Evolutionary conservation across 106 monocot genomes (phyloP).

Genomic region (Apostasia shenzhenica): DNA sequence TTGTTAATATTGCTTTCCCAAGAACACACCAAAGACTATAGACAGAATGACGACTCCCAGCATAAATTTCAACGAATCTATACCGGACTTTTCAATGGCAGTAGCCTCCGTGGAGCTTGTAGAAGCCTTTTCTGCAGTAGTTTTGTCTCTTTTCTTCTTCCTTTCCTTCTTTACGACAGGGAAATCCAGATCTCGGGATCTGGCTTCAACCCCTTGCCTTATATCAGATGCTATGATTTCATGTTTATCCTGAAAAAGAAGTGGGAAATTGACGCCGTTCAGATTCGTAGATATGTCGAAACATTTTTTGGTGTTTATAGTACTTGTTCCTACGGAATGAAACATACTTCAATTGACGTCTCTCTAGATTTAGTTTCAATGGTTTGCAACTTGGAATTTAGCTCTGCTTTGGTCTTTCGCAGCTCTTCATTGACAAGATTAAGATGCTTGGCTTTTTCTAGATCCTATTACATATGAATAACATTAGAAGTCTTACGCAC

Average conservation of each 20-base stretch:
- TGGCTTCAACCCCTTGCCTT: constrained; percentile 4
- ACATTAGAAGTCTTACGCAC: too few relatives aligned
- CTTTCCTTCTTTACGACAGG: constrained; percentile 8
- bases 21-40: constrained; percentile 54
- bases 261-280: too few relatives aligned
- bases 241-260: constrained; percentile 17
- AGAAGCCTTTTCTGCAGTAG: constrained; percentile 8
- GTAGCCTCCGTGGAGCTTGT: constrained; percentile 8
- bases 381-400: too few relatives aligned
- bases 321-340: neutral
- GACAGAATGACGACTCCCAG: constrained; percentile 68
- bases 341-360: too few relatives aligned
- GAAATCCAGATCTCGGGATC: constrained; percentile 45
- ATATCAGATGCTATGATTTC: neutral
- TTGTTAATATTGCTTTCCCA: constrained; percentile 70
- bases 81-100: constrained; percentile 20
- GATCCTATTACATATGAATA: too few relatives aligned
- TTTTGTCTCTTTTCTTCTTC: constrained; percentile 24
- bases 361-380: too few relatives aligned
- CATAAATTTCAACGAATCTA: constrained; percentile 62
- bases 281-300: too few relatives aligned
- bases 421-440: too few relatives aligned
- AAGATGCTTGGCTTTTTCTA: too few relatives aligned
- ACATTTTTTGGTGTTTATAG: neutral
- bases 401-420: too few relatives aligned